Percentiles rank a stretch among this genome's conserved stretches.
phyloP scores from a whole-genome alignment of 1,139 yeast species.

The Suhomyces bokatorum region DNA sequence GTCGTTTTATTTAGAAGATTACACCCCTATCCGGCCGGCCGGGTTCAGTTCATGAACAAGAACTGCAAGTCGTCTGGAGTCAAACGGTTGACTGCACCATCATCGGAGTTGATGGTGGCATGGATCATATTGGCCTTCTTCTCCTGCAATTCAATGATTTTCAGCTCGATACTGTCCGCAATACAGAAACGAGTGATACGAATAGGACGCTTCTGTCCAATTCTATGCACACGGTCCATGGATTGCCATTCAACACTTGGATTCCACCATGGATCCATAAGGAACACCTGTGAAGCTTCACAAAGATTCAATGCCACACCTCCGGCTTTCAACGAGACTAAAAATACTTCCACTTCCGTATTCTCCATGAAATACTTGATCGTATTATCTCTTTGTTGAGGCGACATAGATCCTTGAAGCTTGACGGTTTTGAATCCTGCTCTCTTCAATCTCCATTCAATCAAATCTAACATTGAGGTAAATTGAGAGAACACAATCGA shows the following conservation, averaged over 20 bases:
- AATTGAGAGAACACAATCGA: conserved; percentile 96
- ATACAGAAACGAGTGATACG: conserved; percentile 88
- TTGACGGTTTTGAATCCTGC: conserved; percentile 96
- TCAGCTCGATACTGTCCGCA: conserved; percentile 94
- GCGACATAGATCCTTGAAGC: conserved; percentile 95
- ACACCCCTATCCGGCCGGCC: not conserved
- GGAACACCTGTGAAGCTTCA: conserved; percentile 94
- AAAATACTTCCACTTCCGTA: conserved; percentile 85
- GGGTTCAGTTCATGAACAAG: conserved; percentile 67
- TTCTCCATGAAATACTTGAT: conserved; percentile 90
- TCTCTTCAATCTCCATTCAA: conserved; percentile 90
- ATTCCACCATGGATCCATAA: conserved; percentile 99
- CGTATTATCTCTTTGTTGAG: conserved; percentile 88
- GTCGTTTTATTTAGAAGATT: no score
- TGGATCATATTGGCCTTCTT: conserved; percentile 97
- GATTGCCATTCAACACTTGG: conserved; percentile 98
- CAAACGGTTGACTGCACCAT: conserved; percentile 80
- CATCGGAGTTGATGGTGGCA: conserved; percentile 92
- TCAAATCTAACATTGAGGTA: conserved; percentile 92
- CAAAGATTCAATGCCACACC: conserved; percentile 96
- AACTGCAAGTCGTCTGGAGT: conserved; percentile 95
- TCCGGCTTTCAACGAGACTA: conserved; percentile 95
- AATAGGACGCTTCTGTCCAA: conserved; percentile 96
- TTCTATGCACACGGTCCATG: conserved; percentile 96
- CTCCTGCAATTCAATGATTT: conserved; percentile 92